Evolutionary conservation across 78 protist species (phyloP).

Genomic region (Polysphondylium violaceum): DNA sequence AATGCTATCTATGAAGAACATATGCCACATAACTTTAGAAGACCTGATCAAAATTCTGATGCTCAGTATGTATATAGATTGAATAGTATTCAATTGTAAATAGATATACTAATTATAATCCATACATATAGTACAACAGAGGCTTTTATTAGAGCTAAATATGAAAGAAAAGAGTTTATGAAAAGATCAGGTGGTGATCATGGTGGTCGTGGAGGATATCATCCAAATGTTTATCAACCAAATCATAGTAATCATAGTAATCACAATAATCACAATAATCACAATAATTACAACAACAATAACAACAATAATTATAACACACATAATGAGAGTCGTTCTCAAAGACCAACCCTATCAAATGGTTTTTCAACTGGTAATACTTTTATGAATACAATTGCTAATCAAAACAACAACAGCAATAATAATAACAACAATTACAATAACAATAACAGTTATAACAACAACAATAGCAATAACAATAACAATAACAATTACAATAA

Average conservation of each 20-base stretch:
- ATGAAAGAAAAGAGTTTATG: constrained; percentile 75
- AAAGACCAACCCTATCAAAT: constrained; percentile 15
- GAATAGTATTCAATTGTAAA: background rate
- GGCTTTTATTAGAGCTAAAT: constrained; percentile 67
- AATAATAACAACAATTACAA: background rate
- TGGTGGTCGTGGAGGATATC: background rate
- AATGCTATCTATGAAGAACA: constrained; percentile 57
- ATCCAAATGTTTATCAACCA: background rate
- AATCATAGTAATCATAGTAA: background rate
- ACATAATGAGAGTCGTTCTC: background rate
- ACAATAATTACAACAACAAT: constrained; percentile 9
- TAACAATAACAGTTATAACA: background rate
- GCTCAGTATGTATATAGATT: constrained; percentile 18
- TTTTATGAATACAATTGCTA: background rate
- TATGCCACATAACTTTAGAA: constrained; percentile 51
- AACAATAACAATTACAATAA: constrained; percentile 3
- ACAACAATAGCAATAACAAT: background rate
- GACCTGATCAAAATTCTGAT: constrained; percentile 68
- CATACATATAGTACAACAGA: constrained; percentile 34
- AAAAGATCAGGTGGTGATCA: background rate
- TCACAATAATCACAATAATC: background rate
- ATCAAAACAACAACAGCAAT: background rate
- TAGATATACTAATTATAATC: background rate
- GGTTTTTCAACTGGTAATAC: background rate
- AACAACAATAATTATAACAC: background rate